Percentiles rank a stretch among this genome's conserved stretches.
Conservation (phyloP, 345 rosid species). For the Populus deltoides region DNA sequence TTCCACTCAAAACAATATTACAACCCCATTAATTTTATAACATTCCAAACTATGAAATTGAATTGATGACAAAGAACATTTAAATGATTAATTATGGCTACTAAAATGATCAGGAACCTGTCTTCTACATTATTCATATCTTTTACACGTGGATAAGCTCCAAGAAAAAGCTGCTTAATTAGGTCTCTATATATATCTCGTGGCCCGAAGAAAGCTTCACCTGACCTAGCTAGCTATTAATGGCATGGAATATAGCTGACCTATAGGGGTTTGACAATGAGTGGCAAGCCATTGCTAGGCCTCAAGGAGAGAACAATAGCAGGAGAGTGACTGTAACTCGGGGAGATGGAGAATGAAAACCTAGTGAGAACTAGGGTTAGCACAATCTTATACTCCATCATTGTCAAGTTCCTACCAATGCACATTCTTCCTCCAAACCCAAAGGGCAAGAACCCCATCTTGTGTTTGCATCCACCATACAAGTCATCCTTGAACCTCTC, state of each 20-base stretch:
- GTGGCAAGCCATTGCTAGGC: slow-evolving; percentile 70
- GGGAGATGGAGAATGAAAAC: slow-evolving; percentile 63
- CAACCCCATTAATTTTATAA: no score
- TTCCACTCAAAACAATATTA: no score
- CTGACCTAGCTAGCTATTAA: neutral
- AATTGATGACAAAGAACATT: neutral
- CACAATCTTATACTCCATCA: slow-evolving; percentile 76
- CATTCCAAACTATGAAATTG: no score
- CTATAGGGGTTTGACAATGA: slow-evolving; percentile 47
- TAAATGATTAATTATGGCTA: neutral
- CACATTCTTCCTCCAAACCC: slow-evolving; percentile 99
- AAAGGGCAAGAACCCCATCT: slow-evolving; percentile 91
- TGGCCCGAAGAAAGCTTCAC: neutral
- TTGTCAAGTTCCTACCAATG: slow-evolving; percentile 63
- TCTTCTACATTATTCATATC: neutral
- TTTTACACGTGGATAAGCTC: neutral
- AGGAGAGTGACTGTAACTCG: slow-evolving; percentile 67
- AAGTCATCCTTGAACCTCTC: slow-evolving; percentile 67
- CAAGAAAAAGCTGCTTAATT: neutral
- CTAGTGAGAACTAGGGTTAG: slow-evolving; percentile 60
- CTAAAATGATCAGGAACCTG: neutral
- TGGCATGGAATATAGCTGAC: neutral
- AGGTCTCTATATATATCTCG: neutral
- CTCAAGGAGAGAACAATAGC: slow-evolving; percentile 65
- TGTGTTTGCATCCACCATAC: slow-evolving; percentile 75